Conservation (phyloP, 2,329 filamentous ascomycete species). For the Orbilia oligospora region DNA sequence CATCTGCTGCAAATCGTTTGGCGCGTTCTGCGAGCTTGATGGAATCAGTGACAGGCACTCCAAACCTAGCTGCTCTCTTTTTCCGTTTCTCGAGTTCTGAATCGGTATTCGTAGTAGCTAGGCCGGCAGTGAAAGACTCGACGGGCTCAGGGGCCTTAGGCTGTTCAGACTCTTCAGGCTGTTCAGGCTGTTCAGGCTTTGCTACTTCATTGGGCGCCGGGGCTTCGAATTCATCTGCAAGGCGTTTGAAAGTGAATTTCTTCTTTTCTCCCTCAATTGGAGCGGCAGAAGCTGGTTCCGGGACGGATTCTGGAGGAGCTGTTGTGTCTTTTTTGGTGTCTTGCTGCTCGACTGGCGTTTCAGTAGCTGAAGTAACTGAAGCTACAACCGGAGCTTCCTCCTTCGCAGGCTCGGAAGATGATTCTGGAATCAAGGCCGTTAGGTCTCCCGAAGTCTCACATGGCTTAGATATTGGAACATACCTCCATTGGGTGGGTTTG, state of each 20-base stretch:
- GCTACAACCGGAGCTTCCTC: conserved; percentile 21
- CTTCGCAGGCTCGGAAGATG: conserved; percentile 19
- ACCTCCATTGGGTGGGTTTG: conserved; percentile 44
- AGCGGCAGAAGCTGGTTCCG: conserved; percentile 1
- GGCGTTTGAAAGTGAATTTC: conserved; percentile 58
- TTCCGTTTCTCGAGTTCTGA: conserved; percentile 61
- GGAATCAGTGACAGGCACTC: conserved; percentile 42
- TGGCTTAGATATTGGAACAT: neutral
- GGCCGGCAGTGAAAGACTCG: conserved; percentile 38
- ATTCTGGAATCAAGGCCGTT: conserved; percentile 12
- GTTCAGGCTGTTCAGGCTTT: too few species aligned
- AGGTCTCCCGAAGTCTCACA: neutral
- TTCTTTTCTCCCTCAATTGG: conserved; percentile 56
- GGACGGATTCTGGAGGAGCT: neutral
- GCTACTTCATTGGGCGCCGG: conserved; percentile 15
- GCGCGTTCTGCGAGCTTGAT: conserved; percentile 59
- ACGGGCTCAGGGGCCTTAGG: conserved; percentile 27
- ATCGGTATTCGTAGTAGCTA: conserved; percentile 41
- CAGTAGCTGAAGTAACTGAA: neutral
- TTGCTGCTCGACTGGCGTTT: conserved; percentile 32
- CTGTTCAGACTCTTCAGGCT: conserved; percentile 1
- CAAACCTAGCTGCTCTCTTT: conserved; percentile 59
- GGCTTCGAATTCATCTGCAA: conserved; percentile 56
- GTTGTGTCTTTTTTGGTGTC: conserved; percentile 57
- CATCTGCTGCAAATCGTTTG: conserved; percentile 50